Evolutionary conservation across 495 filamentous ascomycete species (phyloP).

Genomic region (Aspergillus avenaceus): DNA sequence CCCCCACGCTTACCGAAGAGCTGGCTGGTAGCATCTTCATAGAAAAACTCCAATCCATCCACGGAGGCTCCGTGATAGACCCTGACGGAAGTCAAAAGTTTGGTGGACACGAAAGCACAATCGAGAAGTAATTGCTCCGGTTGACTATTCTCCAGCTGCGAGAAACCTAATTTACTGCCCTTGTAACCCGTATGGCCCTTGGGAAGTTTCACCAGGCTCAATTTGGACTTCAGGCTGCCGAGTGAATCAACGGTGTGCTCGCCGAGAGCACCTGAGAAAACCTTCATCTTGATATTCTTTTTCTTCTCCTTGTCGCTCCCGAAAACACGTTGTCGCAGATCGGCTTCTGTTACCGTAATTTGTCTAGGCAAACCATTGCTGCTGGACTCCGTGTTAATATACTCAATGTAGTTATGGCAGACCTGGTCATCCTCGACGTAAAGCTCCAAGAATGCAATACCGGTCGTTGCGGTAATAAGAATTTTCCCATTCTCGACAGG

Average conservation of each 20-base stretch:
- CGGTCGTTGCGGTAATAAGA: slow-evolving; percentile 73
- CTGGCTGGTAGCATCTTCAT: slow-evolving; percentile 83
- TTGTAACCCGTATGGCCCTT: slow-evolving; percentile 70
- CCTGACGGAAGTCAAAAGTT: slow-evolving; percentile 69
- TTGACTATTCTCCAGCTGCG: slow-evolving; percentile 65
- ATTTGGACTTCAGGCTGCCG: slow-evolving; percentile 61
- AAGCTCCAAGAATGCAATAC: slow-evolving; percentile 78
- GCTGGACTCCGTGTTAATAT: slow-evolving; percentile 56
- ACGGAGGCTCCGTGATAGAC: slow-evolving; percentile 76
- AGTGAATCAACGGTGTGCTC: slow-evolving; percentile 72
- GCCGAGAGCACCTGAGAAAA: slow-evolving; percentile 73
- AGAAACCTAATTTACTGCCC: slow-evolving; percentile 71
- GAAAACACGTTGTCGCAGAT: slow-evolving; percentile 62
- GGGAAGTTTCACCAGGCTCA: slow-evolving; percentile 66
- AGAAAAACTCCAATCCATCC: slow-evolving; percentile 88
- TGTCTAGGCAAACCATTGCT: slow-evolving; percentile 61
- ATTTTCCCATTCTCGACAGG: slow-evolving; percentile 77
- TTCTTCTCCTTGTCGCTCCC: slow-evolving; percentile 65
- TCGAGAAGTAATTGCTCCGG: slow-evolving; percentile 73
- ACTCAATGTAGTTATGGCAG: slow-evolving; percentile 78
- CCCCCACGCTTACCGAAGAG: slow-evolving; percentile 85
- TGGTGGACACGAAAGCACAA: slow-evolving; percentile 61
- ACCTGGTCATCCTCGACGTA: slow-evolving; percentile 69
- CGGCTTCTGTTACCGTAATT: slow-evolving; percentile 66
- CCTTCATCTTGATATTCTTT: slow-evolving; percentile 61